These are phyloP conservation scores for Eugenia klotzschiana DNA, from an alignment of 441 rosid species.

Conservation along the genomic window DNA sequence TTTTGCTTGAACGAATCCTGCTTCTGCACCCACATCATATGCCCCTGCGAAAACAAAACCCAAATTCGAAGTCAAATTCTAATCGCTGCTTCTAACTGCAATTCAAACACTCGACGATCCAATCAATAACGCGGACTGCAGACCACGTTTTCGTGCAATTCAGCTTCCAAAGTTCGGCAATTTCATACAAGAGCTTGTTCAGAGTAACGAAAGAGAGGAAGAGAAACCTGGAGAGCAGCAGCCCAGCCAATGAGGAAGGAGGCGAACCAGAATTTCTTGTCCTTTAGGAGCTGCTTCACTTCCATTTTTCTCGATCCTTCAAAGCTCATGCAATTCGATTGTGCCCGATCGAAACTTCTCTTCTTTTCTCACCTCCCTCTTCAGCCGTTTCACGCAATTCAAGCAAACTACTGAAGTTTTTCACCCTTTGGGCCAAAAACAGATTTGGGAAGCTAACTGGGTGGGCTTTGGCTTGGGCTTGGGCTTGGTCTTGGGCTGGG, in stretches of 20 bases:
- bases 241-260: conserved; percentile 72
- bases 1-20: conserved; percentile 72
- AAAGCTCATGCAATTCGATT: neutral
- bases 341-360: neutral
- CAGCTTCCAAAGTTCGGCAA: neutral
- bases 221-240: conserved; percentile 64
- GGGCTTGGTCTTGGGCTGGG: neutral
- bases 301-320: conserved; percentile 13
- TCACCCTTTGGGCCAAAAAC: neutral
- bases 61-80: neutral
- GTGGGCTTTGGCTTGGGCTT: neutral
- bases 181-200: neutral
- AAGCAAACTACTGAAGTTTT: neutral
- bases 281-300: conserved; percentile 47
- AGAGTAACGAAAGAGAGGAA: neutral
- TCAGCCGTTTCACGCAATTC: neutral
- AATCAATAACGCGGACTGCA: rapidly evolving
- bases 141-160: neutral
- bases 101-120: neutral
- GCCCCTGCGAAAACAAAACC: conserved; percentile 32
- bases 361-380: neutral
- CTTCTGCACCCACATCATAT: conserved; percentile 79
- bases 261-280: conserved; percentile 75
- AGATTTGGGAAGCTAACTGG: neutral
- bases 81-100: neutral